phyloP scores from a whole-genome alignment of 805 yeast species.

The Candida corydali region DNA sequence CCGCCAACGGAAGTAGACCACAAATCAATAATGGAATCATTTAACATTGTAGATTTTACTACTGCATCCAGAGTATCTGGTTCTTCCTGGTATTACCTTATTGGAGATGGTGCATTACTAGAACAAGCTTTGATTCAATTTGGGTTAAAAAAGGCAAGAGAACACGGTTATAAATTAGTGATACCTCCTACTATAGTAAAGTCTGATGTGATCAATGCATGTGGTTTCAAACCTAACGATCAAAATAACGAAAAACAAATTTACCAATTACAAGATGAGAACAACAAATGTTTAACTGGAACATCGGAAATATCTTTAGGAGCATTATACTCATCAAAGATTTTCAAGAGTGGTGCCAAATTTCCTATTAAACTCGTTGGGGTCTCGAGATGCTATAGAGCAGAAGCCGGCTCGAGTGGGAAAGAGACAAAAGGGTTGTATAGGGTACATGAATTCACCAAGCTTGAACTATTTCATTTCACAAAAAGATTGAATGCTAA shows the following conservation, averaged over 20 bases:
- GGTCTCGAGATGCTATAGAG: constrained; percentile 80
- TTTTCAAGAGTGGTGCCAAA: constrained; percentile 30
- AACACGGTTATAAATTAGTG: constrained; percentile 63
- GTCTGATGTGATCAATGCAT: constrained; percentile 72
- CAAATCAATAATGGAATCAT: constrained; percentile 60
- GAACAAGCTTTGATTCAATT: constrained; percentile 89
- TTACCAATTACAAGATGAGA: constrained; percentile 54
- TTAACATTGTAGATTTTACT: constrained; percentile 64
- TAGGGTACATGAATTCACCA: constrained; percentile 93
- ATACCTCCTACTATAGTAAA: constrained; percentile 86
- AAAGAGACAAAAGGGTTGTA: constrained; percentile 87
- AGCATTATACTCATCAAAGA: constrained; percentile 58
- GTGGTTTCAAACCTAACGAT: constrained; percentile 95
- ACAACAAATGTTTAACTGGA: constrained; percentile 71
- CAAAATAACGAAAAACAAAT: constrained; percentile 82
- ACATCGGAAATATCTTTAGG: constrained; percentile 96
- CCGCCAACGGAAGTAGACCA: constrained; percentile 48
- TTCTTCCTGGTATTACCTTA: constrained; percentile 79
- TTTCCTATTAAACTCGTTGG: constrained; percentile 70
- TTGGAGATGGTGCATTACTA: constrained; percentile 79
- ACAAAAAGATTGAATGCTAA: constrained; percentile 52
- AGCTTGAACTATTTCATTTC: constrained; percentile 82
- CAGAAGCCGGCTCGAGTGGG: constrained; percentile 97
- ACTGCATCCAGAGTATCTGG: constrained; percentile 77
- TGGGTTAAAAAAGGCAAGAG: constrained; percentile 63